A percentile compares a stretch with the other conserved stretches of the same genome.
Conservation (phyloP, 768 basidiomycete species). For the Pseudohyphozyma bogoriensis region DNA sequence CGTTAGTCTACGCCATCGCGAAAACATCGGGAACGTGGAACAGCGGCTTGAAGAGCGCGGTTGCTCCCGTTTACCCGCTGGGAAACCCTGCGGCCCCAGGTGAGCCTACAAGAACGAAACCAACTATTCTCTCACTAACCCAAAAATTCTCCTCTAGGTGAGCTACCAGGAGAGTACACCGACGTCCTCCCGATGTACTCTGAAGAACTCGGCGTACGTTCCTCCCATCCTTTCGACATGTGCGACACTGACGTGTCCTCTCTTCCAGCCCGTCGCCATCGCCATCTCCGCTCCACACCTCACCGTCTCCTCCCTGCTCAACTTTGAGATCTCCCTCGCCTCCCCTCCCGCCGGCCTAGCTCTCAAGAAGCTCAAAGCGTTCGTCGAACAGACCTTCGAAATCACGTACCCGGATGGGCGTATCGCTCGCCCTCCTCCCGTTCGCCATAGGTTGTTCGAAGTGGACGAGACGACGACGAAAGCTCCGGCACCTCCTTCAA, state of each 20-base stretch:
- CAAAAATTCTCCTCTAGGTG: conserved; percentile 5
- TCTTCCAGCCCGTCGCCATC: conserved; percentile 12
- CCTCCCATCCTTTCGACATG: neutral
- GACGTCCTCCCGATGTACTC: neutral
- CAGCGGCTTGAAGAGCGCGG: neutral
- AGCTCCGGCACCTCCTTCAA: neutral
- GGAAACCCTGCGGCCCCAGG: too few relatives aligned
- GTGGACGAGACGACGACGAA: neutral
- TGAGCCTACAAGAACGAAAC: too few relatives aligned
- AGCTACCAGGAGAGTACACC: conserved; percentile 2
- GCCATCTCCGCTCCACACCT: conserved; percentile 19
- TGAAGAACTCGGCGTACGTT: conserved; percentile 9
- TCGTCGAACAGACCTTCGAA: conserved; percentile 6
- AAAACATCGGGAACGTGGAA: conserved; percentile 8
- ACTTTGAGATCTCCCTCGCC: conserved; percentile 11
- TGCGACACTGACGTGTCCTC: neutral
- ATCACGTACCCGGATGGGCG: neutral
- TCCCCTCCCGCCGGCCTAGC: conserved; percentile 1
- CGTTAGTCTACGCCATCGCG: neutral
- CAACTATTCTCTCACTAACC: too few relatives aligned
- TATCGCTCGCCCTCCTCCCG: neutral
- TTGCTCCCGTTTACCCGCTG: neutral
- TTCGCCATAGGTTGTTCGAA: neutral
- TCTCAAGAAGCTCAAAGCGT: conserved; percentile 6
- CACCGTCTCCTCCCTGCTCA: conserved; percentile 12